Evolutionary conservation across 176 grass and related monocot genomes (phyloP).

Genomic region (Calamus simplicifolius): DNA sequence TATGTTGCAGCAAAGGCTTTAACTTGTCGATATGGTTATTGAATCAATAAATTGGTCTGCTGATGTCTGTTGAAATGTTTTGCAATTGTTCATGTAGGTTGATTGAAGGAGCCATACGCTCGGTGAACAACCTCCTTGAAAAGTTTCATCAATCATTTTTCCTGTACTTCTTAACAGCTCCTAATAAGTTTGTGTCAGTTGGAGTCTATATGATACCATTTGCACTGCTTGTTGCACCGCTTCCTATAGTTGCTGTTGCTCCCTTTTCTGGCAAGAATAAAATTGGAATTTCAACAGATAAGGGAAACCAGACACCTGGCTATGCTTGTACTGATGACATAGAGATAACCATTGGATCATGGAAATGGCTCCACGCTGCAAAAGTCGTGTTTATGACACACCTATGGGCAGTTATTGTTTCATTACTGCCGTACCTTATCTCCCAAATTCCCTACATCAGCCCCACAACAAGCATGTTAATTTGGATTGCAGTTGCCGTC

Average conservation of each 20-base stretch:
- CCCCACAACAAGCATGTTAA: constrained; percentile 23
- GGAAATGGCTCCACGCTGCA: constrained; percentile 79
- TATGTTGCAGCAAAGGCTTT: too few species aligned
- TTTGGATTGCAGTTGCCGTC: constrained; percentile 54
- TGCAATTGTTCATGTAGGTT: constrained; percentile 48
- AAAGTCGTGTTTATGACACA: constrained; percentile 71
- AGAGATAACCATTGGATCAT: constrained; percentile 29
- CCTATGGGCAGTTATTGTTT: constrained; percentile 65
- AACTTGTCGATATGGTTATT: too few species aligned
- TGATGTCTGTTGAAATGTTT: constrained; percentile 4
- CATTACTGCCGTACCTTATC: constrained; percentile 58
- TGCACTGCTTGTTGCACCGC: constrained; percentile 57
- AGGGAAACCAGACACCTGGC: background rate
- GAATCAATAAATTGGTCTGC: too few species aligned
- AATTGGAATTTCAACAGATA: constrained; percentile 8
- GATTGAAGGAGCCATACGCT: constrained; percentile 78
- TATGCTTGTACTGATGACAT: constrained; percentile 3
- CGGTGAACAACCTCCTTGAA: constrained; percentile 89
- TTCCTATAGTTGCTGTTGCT: constrained; percentile 80
- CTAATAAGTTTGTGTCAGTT: constrained; percentile 88
- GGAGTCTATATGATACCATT: constrained; percentile 99
- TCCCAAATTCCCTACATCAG: constrained; percentile 43
- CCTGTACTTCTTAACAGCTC: constrained; percentile 84
- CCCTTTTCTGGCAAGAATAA: constrained; percentile 40
- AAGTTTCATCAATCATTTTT: constrained; percentile 99